A percentile compares a stretch with the other conserved stretches of the same genome.
These are phyloP conservation scores for Ustilago sp. DNA, from an alignment of 1,284 basidiomycete genomes.

Conservation along the genomic window DNA sequence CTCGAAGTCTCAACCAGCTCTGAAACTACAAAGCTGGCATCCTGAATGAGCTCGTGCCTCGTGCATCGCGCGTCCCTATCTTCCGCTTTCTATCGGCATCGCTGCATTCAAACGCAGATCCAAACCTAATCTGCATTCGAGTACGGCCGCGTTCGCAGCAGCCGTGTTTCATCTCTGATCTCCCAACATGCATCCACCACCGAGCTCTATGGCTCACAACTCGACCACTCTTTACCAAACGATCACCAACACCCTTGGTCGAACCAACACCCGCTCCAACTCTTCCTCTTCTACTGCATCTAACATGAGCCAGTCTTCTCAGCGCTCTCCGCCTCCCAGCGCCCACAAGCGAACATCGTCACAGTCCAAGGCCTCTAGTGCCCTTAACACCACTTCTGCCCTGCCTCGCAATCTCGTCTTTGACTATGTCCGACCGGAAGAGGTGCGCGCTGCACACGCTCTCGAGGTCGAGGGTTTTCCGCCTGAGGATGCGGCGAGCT, in stretches of 20 bases:
- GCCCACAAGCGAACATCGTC: conserved; percentile 41
- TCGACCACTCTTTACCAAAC: conserved; percentile 51
- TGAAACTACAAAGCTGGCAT: background rate
- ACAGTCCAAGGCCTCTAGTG: conserved; percentile 14
- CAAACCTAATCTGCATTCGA: conserved; percentile 5
- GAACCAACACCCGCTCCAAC: conserved; percentile 42
- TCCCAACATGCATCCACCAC: conserved; percentile 52
- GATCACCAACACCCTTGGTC: conserved; percentile 47
- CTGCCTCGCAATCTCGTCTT: conserved; percentile 53
- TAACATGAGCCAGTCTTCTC: conserved; percentile 42
- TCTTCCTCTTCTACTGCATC: conserved; percentile 46
- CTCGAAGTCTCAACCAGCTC: background rate
- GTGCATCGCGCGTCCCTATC: background rate
- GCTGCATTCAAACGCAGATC: background rate
- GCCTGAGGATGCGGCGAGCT: conserved; percentile 59
- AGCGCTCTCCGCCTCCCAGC: conserved; percentile 29
- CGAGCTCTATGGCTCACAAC: conserved; percentile 50
- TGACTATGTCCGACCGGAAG: conserved; percentile 58
- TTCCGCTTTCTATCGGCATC: conserved; percentile 11
- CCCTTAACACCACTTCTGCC: conserved; percentile 16
- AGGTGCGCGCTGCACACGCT: conserved; percentile 55
- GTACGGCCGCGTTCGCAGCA: background rate
- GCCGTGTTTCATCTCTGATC: background rate
- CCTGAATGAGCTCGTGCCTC: too few species aligned
- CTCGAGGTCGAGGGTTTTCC: conserved; percentile 54